Evolutionary conservation across 2,329 filamentous ascomycete genomes (phyloP).

Genomic region (Xylaria sp.): DNA sequence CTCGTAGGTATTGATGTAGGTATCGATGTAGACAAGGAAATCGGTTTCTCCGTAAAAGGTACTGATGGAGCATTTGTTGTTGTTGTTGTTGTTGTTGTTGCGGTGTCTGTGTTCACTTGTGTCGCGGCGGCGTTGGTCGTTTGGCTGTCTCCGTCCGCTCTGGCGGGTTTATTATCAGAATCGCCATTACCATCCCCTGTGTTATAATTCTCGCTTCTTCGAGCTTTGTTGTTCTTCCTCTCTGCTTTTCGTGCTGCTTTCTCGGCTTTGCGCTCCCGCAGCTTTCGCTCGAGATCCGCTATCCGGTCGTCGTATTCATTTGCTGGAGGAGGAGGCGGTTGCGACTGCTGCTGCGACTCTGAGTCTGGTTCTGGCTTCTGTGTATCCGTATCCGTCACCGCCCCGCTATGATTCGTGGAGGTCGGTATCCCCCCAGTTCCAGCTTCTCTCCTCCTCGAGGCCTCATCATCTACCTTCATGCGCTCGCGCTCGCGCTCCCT

Average conservation of each 20-base stretch:
- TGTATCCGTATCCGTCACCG: slow-evolving; percentile 47
- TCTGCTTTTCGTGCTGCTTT: slow-evolving; percentile 47
- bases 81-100: background rate
- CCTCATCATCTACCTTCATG: background rate
- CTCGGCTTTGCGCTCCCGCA: slow-evolving; percentile 47
- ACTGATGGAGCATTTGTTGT: slow-evolving; percentile 19
- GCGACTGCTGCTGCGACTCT: slow-evolving; percentile 29
- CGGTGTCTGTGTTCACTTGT: too few relatives aligned
- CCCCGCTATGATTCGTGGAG: slow-evolving; percentile 31
- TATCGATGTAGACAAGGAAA: background rate
- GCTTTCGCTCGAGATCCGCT: slow-evolving; percentile 50
- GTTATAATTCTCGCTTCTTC: slow-evolving; percentile 5
- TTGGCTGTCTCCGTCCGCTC: too few relatives aligned
- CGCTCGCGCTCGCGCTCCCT: slow-evolving; percentile 47
- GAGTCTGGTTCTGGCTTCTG: too few relatives aligned
- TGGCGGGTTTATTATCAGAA: too few relatives aligned
- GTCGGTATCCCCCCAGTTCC: background rate
- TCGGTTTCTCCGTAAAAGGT: background rate
- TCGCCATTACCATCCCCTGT: background rate
- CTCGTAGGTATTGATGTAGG: background rate
- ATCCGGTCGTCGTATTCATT: slow-evolving; percentile 48
- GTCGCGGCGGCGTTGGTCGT: too few relatives aligned
- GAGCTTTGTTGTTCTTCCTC: slow-evolving; percentile 40
- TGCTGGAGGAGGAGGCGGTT: slow-evolving; percentile 31
- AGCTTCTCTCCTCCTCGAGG: slow-evolving; percentile 11